Conservation (phyloP, 164 flowering plant species). For the Vitis cinerea region DNA sequence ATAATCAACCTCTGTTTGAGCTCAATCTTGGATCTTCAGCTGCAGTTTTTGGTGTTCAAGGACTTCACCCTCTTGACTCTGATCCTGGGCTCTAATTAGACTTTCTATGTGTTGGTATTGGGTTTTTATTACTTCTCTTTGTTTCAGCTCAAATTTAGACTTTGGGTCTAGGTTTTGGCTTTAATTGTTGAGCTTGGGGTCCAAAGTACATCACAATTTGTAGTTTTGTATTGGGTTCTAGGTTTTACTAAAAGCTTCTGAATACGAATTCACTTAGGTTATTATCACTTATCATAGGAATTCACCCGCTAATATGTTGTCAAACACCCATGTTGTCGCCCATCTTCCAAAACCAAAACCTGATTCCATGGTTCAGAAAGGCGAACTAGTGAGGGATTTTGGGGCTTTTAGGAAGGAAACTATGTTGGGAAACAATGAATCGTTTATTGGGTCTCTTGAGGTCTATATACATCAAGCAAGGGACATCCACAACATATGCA, state of each 20-base stretch:
- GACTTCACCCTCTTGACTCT: no score
- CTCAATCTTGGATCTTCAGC: not conserved
- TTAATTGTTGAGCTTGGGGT: not conserved
- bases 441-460: constrained; percentile 59
- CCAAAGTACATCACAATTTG: not conserved
- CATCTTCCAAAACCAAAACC: not conserved
- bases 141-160: not conserved
- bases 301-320: not conserved
- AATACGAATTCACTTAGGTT: not conserved
- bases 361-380: not conserved
- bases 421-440: constrained; percentile 17
- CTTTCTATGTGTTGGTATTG: no score
- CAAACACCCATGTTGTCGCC: not conserved
- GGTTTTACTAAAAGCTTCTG: not conserved
- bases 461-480: constrained; percentile 86
- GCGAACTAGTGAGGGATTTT: not conserved
- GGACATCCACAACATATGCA: constrained; percentile 95
- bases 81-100: no score
- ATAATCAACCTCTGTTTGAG: not conserved
- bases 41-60: no score
- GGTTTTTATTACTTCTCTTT: no score
- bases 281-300: no score
- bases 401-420: not conserved
- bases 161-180: not conserved
- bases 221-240: not conserved